Percentiles rank a stretch among this genome's conserved stretches.
Evolutionary conservation across 768 basidiomycete genomes (phyloP).

Genomic region (Lyophyllum decastes): DNA sequence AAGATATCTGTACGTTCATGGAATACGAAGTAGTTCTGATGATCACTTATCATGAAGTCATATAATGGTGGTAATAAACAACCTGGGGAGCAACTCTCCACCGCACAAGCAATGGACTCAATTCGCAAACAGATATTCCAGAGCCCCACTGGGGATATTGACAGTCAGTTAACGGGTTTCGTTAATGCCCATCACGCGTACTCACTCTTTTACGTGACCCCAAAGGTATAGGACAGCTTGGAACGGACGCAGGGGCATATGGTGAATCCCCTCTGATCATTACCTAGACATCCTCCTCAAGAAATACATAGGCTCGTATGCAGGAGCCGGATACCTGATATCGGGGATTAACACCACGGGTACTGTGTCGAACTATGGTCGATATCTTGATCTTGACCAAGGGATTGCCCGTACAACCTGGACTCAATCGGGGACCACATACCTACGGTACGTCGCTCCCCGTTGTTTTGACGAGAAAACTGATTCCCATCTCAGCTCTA

Average conservation of each 20-base stretch:
- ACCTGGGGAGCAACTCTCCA: slow-evolving; percentile 40
- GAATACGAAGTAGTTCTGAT: background rate
- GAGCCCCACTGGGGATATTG: slow-evolving; percentile 58
- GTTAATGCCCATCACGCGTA: background rate
- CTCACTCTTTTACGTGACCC: background rate
- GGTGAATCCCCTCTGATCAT: slow-evolving; percentile 37
- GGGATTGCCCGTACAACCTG: slow-evolving; percentile 60
- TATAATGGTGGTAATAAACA: slow-evolving; percentile 75
- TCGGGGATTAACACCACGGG: slow-evolving; percentile 46
- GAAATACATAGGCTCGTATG: slow-evolving; percentile 58
- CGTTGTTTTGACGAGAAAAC: background rate
- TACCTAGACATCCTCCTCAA: background rate
- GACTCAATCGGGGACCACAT: slow-evolving; percentile 50
- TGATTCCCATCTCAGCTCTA: slow-evolving; percentile 17
- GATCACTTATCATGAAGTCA: slow-evolving; percentile 32
- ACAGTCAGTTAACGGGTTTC: slow-evolving; percentile 37
- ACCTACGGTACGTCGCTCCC: slow-evolving; percentile 45
- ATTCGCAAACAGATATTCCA: slow-evolving; percentile 61
- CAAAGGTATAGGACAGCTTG: slow-evolving; percentile 56
- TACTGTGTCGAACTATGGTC: slow-evolving; percentile 45
- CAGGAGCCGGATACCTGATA: slow-evolving; percentile 63
- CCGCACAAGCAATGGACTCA: slow-evolving; percentile 49
- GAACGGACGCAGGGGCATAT: slow-evolving; percentile 58
- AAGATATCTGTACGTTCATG: slow-evolving; percentile 16
- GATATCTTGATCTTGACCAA: slow-evolving; percentile 73